Evolutionary conservation across 768 basidiomycete genomes (phyloP), one percentile per base, ranked within the genome.

Genomic region (Tubosaeta sp.): DNA sequence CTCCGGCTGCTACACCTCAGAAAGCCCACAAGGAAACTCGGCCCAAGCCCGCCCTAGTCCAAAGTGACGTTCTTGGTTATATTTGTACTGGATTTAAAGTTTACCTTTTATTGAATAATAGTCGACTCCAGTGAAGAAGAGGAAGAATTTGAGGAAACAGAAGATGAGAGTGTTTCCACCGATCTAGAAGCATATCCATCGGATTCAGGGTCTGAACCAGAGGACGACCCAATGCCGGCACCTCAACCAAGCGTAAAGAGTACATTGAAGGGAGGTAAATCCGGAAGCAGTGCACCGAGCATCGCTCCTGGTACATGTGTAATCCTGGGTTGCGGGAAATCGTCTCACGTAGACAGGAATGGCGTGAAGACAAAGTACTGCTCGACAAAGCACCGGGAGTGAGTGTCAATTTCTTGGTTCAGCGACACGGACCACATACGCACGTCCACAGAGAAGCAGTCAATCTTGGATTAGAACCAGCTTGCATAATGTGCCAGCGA

Each of bases 401-500:
- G 58, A 60, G 83, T 75, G n/a, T 24, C 21, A 52, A 40, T 30
- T 7, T 31, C 46, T 18, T 44, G 44, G 54, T 32, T 8, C 43
- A 45, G 19, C 31, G 19, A 34, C 38, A 55, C 31, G 52, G 48
- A 27, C 30, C 21, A 52, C 48, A 60, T 51, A 56, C 44, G 14
- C 34, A 25, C 11, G 46, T 50, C 32, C 27, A 44, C 53, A 85
- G 84, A 66, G 81, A 85, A 59, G 82, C 82, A 1, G 82, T 84
- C 12, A 66, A 62, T 14, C 66, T 73, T 16, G 80, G 82, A 25
- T 57, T 83, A 30, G 77, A 69, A 30, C 61, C 71, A 13, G 74
- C 78, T 10, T 85, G 84, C 55, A 83, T 86, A 58, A 80, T 85
- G 81, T 86, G 84, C 58, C 65, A 81, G 58, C 71, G 68, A 36